Evolutionary conservation across 2,329 filamentous ascomycete genomes (phyloP), one percentile per base, ranked within the genome.

Genomic region (Xylariaceae sp.): DNA sequence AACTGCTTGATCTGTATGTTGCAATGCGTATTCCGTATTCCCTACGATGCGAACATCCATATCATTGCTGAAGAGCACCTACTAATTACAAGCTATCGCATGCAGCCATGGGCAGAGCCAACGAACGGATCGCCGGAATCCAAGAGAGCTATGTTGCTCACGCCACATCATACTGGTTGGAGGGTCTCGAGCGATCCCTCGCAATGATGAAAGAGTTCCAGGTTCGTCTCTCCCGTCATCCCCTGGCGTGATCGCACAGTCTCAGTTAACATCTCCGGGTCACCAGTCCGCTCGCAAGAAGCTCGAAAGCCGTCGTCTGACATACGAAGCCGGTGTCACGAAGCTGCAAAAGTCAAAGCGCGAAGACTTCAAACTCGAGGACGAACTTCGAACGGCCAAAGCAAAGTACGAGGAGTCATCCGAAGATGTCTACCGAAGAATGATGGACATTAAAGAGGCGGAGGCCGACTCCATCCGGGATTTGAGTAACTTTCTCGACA

Each of bases 161-260:
- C 68, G 88, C 91, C 63, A 95, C 89, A 13, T 82, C 85, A 39
- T 88, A 84, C 72, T 97, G 93, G 93, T 80, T 96, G 59, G 92
- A 97, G 73, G 92, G 89, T n/a, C 79, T 96, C 18, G 93, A 97
- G 73, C 82, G 92, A 65, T 95, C 89, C 30, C 76, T 96, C 55
- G 87, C 90, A 41, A 94, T 96, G 82, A 93, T 97, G 90, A 97
- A 96, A 74, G 94, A 97, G 71, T 97, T 96, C 69, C 92, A 97
- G 82, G 89, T 93, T 80, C 57, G 82, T 73, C 17, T 35, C 4
- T 10, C 6, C 17, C 17, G 9, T 34, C 11, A 8, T 23, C 3
- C 2, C n/a, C 17, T 30, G 9, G 6, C 2, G 49, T 15, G 5
- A 39, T 56, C 4, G 11, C 5, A 3, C 34, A 51, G 37, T 23